Percentiles rank a stretch among this genome's conserved stretches.
These are phyloP conservation scores for Gossypium longicalyx DNA, from an alignment of 345 rosid species.

Conservation along the genomic window DNA sequence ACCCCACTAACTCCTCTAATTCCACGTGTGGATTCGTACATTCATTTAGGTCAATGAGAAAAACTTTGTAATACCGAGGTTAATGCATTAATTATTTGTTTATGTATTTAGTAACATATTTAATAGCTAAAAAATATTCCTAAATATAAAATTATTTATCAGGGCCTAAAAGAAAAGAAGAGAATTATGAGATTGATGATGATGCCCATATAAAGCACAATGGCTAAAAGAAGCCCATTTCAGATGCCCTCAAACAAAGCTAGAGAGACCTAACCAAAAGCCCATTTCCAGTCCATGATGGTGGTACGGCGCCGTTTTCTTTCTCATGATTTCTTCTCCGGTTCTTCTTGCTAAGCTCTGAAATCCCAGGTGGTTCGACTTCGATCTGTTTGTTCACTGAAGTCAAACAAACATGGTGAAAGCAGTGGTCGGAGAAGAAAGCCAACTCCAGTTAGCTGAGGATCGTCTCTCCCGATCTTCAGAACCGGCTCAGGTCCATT, in stretches of 20 bases:
- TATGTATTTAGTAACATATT: too few relatives aligned
- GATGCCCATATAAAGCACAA: not conserved
- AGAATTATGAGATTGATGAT: too few relatives aligned
- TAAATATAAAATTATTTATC: too few relatives aligned
- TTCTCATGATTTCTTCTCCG: not conserved
- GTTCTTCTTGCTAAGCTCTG: not conserved
- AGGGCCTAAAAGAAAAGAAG: too few relatives aligned
- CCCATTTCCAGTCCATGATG: not conserved
- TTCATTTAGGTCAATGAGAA: too few relatives aligned
- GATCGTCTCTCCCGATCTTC: conserved; percentile 72
- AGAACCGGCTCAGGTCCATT: conserved; percentile 56
- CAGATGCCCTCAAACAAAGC: not conserved
- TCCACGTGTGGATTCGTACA: too few relatives aligned
- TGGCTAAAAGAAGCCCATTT: not conserved
- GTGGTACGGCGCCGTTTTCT: too few relatives aligned
- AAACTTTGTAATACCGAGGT: too few relatives aligned
- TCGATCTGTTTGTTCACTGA: not conserved
- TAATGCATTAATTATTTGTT: too few relatives aligned
- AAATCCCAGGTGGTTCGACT: not conserved
- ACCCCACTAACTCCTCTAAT: too few relatives aligned
- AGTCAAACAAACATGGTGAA: conserved; percentile 60
- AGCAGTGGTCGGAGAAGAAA: conserved; percentile 77
- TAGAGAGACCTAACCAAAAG: not conserved
- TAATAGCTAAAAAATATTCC: too few relatives aligned
- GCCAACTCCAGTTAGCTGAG: conserved; percentile 57